Base-by-base conservation (phyloP, 306 rosid genomes). In the Gastrolobium bilobum region DNA sequence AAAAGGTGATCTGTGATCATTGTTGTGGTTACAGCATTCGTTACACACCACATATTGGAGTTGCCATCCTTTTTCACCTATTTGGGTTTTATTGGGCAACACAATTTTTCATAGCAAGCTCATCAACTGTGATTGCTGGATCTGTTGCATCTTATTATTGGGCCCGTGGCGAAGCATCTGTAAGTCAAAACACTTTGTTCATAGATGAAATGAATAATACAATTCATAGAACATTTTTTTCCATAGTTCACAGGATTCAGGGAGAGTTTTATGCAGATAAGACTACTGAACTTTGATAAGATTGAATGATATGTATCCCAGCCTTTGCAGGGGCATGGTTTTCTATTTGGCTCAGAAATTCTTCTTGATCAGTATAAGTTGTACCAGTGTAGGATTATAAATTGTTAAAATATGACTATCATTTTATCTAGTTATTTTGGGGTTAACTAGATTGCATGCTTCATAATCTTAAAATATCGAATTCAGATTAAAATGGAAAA, bases 1-100 rank as follows among this genome's bases (percentile, higher is more conserved):
- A 88, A 79, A 86, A 85, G 71, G 90, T 91, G 60, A 88, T 85
- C 80, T 94, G 98, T 63, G 90, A 94, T 51, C 89, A 4, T 13
- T 94, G 98, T 78, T 94, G 98, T 2, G 98, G 98, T 61, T 92
- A 87, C 83, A 90, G 94, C 83, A 84, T 92, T 75, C 89, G 10
- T 63, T 94, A 92, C 86, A 92, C 97, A 48, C 94, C 90, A 8
- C 96, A 92, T 84, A 88, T 94, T 40, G 98, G 93, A 70, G 79
- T 84, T 73, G 87, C 96, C 70, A 90, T 95, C 76, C 90, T 95
- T 75, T 95, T 95, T 86, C 99, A 95, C 84, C 84, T 95, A 38
- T 87, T 95, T 78, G 98, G 99, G 43, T 85, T 97, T 81, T 95
- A 87, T 79, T 95, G 99, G 99, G 97, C 86, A 50, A 95, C 97